Evolutionary conservation across 257 asterid genomes (phyloP), one percentile per base, ranked within the genome.

Genomic region (Fraxinus anomala): DNA sequence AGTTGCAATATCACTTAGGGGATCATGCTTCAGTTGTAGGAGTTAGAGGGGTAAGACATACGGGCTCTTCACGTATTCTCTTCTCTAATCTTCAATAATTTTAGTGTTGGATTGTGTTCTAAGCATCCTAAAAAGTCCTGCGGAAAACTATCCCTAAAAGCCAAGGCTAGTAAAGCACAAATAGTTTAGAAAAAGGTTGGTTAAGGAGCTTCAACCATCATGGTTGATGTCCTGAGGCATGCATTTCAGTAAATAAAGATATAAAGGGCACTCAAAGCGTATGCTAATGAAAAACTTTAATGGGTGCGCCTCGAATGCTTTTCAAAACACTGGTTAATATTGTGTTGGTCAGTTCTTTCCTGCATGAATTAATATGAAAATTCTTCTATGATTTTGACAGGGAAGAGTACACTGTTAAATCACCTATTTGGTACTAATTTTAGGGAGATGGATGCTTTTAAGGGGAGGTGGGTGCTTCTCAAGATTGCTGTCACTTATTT

Each of bases 401-500:
- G 98, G 83, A 94, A 94, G 85, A 94, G 98, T 86, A 94, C 98
- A 47, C 85, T 94, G 86, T 82, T 94, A 83, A 94, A 94, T 88
- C 78, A 92, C 75, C 90, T 94, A 76, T 94, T 94, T 80, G 84
- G 73, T n/a, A 94, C 98, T 16, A 87, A 90, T 81, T 94, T 94
- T 81, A 86, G 87, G 84, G 98, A 94, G 90, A 94, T 94, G 98
- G 98, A 94, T 85, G 97, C 97, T 73, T 91, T 83, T 73, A 89
- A 85, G 84, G 98, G 98, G 82, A 91, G 98, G 98, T 80, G 87
- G 26, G 96, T 76, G 59, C 66, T 69, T 78, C 63, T 36, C 30
- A 30, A 81, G 81, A 69, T 76, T 82, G 40, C 70, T 74, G 17
- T 80, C 34, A 68, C 61, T 54, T 63, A 37, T 73, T 75, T 73